These are phyloP conservation scores for Ceratocystis eucalypticola DNA, from an alignment of 2,329 filamentous ascomycete species.

Conservation along the genomic window DNA sequence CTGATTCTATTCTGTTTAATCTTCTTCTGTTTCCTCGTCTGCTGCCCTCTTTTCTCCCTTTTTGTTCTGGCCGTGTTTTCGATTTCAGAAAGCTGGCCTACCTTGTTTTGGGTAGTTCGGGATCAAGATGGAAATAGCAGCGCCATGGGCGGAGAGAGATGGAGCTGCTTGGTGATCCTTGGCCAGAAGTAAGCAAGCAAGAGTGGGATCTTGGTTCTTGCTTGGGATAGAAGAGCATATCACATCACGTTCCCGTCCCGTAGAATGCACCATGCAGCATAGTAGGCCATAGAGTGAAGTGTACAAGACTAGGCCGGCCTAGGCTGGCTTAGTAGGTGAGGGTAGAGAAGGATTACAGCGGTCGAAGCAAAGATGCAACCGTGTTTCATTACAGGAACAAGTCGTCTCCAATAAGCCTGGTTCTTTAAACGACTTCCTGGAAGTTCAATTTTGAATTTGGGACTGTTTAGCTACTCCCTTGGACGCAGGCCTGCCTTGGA, in stretches of 20 bases:
- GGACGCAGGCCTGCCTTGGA: too few species aligned
- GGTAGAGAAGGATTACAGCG: not conserved
- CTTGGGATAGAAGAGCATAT: too few species aligned
- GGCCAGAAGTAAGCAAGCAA: too few species aligned
- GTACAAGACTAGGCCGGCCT: too few species aligned
- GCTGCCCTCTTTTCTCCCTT: not conserved
- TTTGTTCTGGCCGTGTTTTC: not conserved
- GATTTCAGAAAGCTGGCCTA: not conserved
- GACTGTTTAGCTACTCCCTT: not conserved
- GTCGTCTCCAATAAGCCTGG: not conserved
- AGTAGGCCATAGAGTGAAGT: too few species aligned
- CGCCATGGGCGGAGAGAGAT: too few species aligned
- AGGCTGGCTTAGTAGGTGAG: too few species aligned
- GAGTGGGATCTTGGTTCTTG: too few species aligned
- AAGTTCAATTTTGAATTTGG: not conserved
- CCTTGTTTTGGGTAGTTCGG: not conserved
- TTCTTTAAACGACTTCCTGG: not conserved
- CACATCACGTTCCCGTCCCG: too few species aligned
- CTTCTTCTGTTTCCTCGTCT: not conserved
- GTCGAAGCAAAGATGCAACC: not conserved
- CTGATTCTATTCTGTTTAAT: conserved; percentile 6
- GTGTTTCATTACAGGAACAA: not conserved
- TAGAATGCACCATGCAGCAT: too few species aligned
- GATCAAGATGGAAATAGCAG: not conserved
- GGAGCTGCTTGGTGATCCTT: too few species aligned